phyloP scores from a whole-genome alignment of 768 basidiomycete genomes.

The Mycena olivaceomarginata region DNA sequence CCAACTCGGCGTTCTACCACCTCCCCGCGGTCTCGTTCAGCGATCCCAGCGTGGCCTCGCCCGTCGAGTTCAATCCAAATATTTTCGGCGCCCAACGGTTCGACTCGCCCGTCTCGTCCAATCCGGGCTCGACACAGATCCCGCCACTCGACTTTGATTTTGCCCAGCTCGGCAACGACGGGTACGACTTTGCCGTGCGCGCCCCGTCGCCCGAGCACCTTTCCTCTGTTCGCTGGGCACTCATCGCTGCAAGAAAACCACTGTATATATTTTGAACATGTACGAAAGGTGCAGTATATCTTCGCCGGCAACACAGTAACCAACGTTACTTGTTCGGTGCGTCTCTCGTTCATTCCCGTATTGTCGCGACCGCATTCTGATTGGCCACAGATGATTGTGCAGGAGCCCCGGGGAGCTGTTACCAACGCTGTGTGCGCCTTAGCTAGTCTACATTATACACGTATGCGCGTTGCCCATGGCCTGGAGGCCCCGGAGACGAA shows the following conservation, averaged over 20 bases:
- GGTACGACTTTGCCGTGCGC: conserved; percentile 58
- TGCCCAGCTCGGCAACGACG: conserved; percentile 55
- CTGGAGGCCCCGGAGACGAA: conserved; percentile 72
- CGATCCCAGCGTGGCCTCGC: conserved; percentile 53
- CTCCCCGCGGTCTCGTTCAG: conserved; percentile 57
- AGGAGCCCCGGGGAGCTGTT: conserved; percentile 82
- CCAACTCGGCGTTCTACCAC: conserved; percentile 61
- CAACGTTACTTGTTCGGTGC: conserved; percentile 80
- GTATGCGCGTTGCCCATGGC: conserved; percentile 78
- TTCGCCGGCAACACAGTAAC: conserved; percentile 79
- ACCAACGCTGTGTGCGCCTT: conserved; percentile 87
- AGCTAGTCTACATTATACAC: conserved; percentile 80
- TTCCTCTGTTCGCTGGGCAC: conserved; percentile 58
- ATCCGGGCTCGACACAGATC: conserved; percentile 48
- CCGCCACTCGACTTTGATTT: conserved; percentile 54
- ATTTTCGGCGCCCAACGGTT: conserved; percentile 23
- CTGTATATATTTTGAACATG: conserved; percentile 83
- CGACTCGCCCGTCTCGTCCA: conserved; percentile 46
- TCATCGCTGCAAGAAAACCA: conserved; percentile 71
- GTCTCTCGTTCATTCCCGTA: conserved; percentile 47
- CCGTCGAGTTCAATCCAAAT: conserved; percentile 46
- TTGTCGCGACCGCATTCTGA: conserved; percentile 13
- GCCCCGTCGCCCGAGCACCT: conserved; percentile 49
- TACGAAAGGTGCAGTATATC: conserved; percentile 79
- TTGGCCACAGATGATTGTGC: conserved; percentile 68